Conservation (phyloP, 2,329 filamentous ascomycete genomes). For the Fusarium sacchari region DNA sequence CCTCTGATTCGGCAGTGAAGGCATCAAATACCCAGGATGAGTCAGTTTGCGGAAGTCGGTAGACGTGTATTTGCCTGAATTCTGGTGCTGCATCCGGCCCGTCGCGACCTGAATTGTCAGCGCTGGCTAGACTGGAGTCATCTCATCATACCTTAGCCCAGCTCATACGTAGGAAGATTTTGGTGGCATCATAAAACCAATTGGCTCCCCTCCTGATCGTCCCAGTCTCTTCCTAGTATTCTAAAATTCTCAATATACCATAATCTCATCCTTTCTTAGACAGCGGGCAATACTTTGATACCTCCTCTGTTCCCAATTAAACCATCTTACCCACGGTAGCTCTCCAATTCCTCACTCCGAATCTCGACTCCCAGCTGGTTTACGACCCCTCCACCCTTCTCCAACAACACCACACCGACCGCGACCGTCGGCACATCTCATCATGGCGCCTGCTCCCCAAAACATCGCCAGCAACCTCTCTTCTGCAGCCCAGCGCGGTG, state of each 20-base stretch:
- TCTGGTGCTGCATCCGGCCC: conserved; percentile 39
- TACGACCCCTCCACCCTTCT: conserved; percentile 28
- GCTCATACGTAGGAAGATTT: conserved; percentile 13
- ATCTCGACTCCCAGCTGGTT: not conserved
- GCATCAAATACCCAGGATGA: conserved; percentile 30
- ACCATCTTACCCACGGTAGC: not conserved
- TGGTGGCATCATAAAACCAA: conserved; percentile 35
- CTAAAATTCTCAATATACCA: not conserved
- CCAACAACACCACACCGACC: conserved; percentile 42
- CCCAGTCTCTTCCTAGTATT: not conserved
- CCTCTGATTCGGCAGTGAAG: conserved; percentile 29
- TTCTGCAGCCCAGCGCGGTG: conserved; percentile 48
- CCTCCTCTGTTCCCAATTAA: not conserved
- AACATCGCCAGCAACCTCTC: conserved; percentile 57
- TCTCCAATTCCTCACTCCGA: conserved; percentile 14
- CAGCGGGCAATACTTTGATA: conserved; percentile 12
- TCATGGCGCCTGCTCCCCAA: conserved; percentile 57
- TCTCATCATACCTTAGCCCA: conserved; percentile 33
- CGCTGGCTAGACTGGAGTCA: conserved; percentile 18
- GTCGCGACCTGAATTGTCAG: conserved; percentile 33
- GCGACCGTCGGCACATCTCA: conserved; percentile 23
- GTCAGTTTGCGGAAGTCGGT: conserved; percentile 43
- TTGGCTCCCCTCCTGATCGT: conserved; percentile 6
- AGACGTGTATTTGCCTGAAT: conserved; percentile 24
- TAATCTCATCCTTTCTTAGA: not conserved